A percentile compares a stretch with the other conserved stretches of the same genome.
phyloP scores from a whole-genome alignment of 1,284 basidiomycete species.

The Thelephora terrestris region DNA sequence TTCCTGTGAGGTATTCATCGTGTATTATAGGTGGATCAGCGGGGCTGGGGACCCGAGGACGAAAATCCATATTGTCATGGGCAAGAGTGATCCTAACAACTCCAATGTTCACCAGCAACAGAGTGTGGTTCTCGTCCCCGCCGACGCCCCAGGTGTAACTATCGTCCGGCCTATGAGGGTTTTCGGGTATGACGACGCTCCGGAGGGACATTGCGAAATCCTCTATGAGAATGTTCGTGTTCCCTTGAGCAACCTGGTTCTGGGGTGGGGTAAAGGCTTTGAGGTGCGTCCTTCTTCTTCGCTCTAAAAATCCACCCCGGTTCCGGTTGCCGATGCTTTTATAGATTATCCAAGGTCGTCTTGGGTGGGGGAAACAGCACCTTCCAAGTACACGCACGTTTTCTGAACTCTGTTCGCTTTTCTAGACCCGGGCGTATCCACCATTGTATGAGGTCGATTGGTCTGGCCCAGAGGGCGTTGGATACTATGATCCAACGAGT shows the following conservation, averaged over 20 bases:
- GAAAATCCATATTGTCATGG: slow-evolving; percentile 87
- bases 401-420: slow-evolving; percentile 1
- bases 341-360: slow-evolving; percentile 94
- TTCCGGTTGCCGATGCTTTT: not conserved
- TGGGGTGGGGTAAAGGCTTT: slow-evolving; percentile 91
- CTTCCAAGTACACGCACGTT: not conserved
- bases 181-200: slow-evolving; percentile 91
- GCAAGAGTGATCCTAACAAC: slow-evolving; percentile 78
- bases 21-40: slow-evolving; percentile 75
- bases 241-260: slow-evolving; percentile 73
- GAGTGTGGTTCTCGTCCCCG: slow-evolving; percentile 89
- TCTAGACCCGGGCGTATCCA: slow-evolving; percentile 87
- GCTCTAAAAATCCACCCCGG: not conserved
- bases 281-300: slow-evolving; percentile 38
- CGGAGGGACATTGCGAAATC: slow-evolving; percentile 93
- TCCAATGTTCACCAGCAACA: slow-evolving; percentile 74
- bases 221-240: slow-evolving; percentile 92
- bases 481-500: slow-evolving; percentile 89
- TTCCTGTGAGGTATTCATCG: slow-evolving; percentile 1
- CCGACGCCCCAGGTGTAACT: slow-evolving; percentile 80
- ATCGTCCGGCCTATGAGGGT: slow-evolving; percentile 88
- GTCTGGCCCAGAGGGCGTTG: slow-evolving; percentile 76
- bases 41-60: slow-evolving; percentile 93
- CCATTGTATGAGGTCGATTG: slow-evolving; percentile 97
- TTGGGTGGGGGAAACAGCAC: slow-evolving; percentile 51